Evolutionary conservation across 2,329 filamentous ascomycete genomes (phyloP), one percentile per base, ranked within the genome.

Genomic region (Alternaria consortialis): DNA sequence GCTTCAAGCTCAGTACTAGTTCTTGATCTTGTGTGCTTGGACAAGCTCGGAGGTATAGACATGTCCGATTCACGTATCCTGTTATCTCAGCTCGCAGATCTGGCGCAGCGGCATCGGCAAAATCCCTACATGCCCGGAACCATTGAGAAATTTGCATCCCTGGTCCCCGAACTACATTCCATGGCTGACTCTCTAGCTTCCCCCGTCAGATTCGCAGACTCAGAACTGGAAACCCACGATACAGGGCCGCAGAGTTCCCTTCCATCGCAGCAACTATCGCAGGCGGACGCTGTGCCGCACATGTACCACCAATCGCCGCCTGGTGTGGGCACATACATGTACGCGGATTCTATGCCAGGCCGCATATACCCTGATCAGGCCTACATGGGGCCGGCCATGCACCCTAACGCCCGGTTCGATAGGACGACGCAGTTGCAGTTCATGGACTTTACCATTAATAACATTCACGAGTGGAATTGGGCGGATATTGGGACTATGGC

Each of bases 121-220:
- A 77, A 79, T 50, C 71, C 74, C 1, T 69, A 73, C 40, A 75
- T 80, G 64, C 79, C 79, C 6, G 78, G 78, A 7, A 80, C 79
- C 0, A 76, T 79, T 42, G 66, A 71, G 27, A 79, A 77, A 40
- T 80, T 76, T 59, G 75, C 76, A 8, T 73, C 73, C 5, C 68
- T 80, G 8, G 66, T 80, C 7, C 71, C 74, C 5, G 78, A 80
- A 34, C 64, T 80, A 4, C 73, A 78, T 31, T 70, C 71, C 29
- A 77, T 77, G 75, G 71, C 69, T 39, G 69, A 74, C 44, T 62
- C 71, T 1, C 63, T 74, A 63, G 66, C 67, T 52, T 60, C 58
- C 11, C 25, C 63, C 11, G 32, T 55, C 31, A 57, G 60, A 17
- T 55, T 69, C 5, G 27, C 56, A 15, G 54, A 61, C 12, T 46